Evolutionary conservation across 2,329 filamentous ascomycete genomes (phyloP), one percentile per base, ranked within the genome.

Genomic region (Fusarium sp.): DNA sequence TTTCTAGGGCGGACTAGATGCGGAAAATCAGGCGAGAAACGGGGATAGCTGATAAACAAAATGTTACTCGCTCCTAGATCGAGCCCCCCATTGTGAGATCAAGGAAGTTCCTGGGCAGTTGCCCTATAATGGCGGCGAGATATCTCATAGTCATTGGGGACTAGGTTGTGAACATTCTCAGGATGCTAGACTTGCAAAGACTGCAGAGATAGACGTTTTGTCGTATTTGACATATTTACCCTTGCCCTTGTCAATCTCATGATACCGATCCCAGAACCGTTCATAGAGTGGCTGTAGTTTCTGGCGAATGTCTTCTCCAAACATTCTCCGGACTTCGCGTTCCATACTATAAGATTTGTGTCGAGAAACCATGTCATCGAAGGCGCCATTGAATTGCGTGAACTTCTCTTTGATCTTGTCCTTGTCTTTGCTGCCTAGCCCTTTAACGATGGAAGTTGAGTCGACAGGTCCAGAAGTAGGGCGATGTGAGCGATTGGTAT

Each of bases 181-280:
- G 37, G 78, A 78, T 22, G 75, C 73, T 4, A 89, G 77, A 53
- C 83, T 85, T 53, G 82, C 73, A 73, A 90, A 90, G 11, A 90
- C 84, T 22, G 87, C 87, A 46, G 91, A 88, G 73, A 99, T 90
- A 47, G 89, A 87, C 40, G 85, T 84, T 83, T 97, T 97, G 82
- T 97, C 94, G 78, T 97, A 98, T 82, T 97, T 97, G 78, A 97
- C 94, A 79, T 98, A 97, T 80, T 99, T 99, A 71, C 95, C 95
- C 81, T 94, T 96, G 62, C 96, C 96, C 83, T 97, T 97, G 81
- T 98, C 95, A 68, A 98, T 90, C 80, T 98, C 96, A 77, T 97
- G 94, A 77, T 99, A 99, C 27, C 95, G 88, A 80, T 98, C 96
- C 89, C 93, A 98, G 81, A 99, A 99, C 45, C 96, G 87, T 65